phyloP scores from a whole-genome alignment of 1,284 basidiomycete species.

The Lentinus polychrous region DNA sequence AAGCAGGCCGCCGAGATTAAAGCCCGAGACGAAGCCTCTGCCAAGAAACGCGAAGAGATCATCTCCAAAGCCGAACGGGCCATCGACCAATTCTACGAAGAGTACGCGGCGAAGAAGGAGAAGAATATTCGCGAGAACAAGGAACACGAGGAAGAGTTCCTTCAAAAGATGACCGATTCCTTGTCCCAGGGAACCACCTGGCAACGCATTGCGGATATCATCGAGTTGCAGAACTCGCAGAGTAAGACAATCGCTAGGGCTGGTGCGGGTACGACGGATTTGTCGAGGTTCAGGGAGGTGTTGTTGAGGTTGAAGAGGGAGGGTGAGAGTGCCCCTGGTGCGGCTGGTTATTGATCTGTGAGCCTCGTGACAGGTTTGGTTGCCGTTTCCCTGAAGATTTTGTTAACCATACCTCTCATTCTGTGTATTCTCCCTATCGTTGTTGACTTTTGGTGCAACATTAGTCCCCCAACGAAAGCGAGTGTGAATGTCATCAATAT shows the following conservation, averaged over 20 bases:
- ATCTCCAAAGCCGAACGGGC: conserved; percentile 85
- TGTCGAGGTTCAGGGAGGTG: conserved; percentile 89
- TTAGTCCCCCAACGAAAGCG: too few species aligned
- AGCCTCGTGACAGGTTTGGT: too few species aligned
- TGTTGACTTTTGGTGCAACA: too few species aligned
- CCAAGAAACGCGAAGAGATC: conserved; percentile 78
- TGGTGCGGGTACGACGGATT: conserved; percentile 84
- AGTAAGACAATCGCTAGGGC: conserved; percentile 91
- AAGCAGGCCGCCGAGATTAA: conserved; percentile 84
- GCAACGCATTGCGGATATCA: conserved; percentile 84
- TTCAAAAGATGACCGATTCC: conserved; percentile 66
- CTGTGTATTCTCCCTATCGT: too few species aligned
- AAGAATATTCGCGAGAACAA: conserved; percentile 94
- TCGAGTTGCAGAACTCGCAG: conserved; percentile 94
- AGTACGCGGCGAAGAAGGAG: conserved; percentile 90
- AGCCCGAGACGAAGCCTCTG: conserved; percentile 71
- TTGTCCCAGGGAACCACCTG: conserved; percentile 92
- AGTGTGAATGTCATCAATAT: too few species aligned
- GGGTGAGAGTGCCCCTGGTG: conserved; percentile 86
- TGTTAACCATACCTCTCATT: too few species aligned
- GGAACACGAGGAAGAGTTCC: conserved; percentile 83
- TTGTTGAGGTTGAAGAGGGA: conserved; percentile 81
- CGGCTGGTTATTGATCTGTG: conserved; percentile 81
- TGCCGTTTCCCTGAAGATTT: too few species aligned
- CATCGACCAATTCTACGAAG: conserved; percentile 95